These are phyloP conservation scores for Acarospora socialis DNA, from an alignment of 2,329 filamentous ascomycete species.

Conservation along the genomic window DNA sequence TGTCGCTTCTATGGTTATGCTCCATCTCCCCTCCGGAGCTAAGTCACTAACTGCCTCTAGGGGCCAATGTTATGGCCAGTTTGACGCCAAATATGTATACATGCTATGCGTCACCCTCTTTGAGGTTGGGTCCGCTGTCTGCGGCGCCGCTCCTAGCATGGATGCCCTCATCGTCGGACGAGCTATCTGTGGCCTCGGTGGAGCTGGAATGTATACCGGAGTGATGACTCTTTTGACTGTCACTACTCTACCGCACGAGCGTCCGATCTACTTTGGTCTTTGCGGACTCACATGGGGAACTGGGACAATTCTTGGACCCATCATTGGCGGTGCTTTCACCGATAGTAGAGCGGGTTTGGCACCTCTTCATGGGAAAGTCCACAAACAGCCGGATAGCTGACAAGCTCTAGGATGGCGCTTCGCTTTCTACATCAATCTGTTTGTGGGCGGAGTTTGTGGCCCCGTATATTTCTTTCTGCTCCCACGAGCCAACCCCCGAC, in stretches of 20 bases:
- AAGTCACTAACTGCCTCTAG: conserved; percentile 6
- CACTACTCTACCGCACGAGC: conserved; percentile 15
- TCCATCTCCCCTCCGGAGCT: conserved; percentile 19
- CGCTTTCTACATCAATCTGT: conserved; percentile 15
- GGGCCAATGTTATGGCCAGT: conserved; percentile 20
- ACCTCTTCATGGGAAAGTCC: too few relatives aligned
- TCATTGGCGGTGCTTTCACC: conserved; percentile 25
- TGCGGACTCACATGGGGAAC: conserved; percentile 24
- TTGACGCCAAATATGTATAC: conserved; percentile 11
- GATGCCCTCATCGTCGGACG: conserved; percentile 32
- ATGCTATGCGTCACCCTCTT: conserved; percentile 15
- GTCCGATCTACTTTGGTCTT: conserved; percentile 20
- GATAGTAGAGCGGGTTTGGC: conserved; percentile 16
- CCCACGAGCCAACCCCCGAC: not conserved
- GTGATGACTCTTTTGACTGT: conserved; percentile 13
- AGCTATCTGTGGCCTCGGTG: conserved; percentile 22
- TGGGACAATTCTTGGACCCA: conserved; percentile 25
- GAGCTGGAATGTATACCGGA: conserved; percentile 22
- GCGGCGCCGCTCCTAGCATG: conserved; percentile 32
- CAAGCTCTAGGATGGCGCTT: too few relatives aligned
- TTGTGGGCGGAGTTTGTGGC: conserved; percentile 1
- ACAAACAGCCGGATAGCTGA: too few relatives aligned
- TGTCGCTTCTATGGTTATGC: conserved; percentile 17
- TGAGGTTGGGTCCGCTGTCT: conserved; percentile 11
- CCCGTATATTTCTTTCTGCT: conserved; percentile 6